A percentile compares a stretch with the other conserved stretches of the same genome.
phyloP scores from a whole-genome alignment of 148 eudicot genomes.

The Arbutus unedo region DNA sequence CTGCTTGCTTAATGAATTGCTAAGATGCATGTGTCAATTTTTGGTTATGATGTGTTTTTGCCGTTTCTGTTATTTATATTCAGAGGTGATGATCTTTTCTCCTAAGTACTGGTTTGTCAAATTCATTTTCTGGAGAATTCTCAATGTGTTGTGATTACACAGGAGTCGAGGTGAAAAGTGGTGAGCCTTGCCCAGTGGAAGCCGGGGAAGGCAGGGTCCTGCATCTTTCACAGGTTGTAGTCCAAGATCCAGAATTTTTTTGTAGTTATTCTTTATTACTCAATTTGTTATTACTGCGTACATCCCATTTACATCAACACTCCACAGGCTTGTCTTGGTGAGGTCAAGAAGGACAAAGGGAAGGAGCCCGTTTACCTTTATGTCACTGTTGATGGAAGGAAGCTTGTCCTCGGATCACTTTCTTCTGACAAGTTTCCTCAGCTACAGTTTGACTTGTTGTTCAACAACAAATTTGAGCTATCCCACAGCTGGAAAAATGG shows the following conservation, averaged over 20 bases:
- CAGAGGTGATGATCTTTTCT: neutral
- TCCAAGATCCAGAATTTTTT: neutral
- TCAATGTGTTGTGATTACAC: neutral
- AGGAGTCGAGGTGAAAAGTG: constrained; percentile 69
- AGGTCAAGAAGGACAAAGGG: constrained; percentile 49
- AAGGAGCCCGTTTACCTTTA: constrained; percentile 48
- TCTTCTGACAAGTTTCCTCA: constrained; percentile 56
- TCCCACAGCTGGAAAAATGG: constrained; percentile 78
- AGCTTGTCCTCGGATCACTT: constrained; percentile 62
- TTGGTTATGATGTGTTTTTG: constrained; percentile 3
- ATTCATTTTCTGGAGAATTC: neutral
- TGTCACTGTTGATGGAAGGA: constrained; percentile 46
- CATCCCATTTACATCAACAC: neutral
- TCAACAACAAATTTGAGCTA: constrained; percentile 57
- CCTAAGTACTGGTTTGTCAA: neutral
- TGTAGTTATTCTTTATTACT: too few relatives aligned
- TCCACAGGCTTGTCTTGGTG: constrained; percentile 68
- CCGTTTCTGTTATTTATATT: neutral
- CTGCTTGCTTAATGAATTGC: neutral
- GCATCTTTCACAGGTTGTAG: constrained; percentile 68
- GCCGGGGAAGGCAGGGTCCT: constrained; percentile 46
- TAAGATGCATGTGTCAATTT: neutral
- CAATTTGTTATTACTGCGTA: neutral
- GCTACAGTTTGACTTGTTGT: constrained; percentile 60
- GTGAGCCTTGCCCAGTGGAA: constrained; percentile 42